Evolutionary conservation across 78 protist genomes (phyloP).

Genomic region (Dictyostelium capitatum): DNA sequence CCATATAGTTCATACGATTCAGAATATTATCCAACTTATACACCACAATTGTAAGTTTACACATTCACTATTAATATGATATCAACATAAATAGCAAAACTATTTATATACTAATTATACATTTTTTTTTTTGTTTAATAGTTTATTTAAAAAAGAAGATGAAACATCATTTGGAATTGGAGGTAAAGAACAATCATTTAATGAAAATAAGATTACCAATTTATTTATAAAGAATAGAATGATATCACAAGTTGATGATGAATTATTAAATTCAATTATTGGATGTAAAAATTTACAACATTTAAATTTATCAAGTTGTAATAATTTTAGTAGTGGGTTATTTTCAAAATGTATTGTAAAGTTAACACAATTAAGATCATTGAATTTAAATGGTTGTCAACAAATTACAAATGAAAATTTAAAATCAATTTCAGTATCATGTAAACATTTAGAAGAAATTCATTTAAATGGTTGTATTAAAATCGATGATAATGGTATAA

Average conservation of each 20-base stretch:
- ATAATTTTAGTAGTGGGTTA: background rate
- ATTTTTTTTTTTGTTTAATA: background rate
- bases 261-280: background rate
- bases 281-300: conserved; percentile 32
- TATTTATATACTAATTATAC: too few species aligned
- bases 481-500: conserved; percentile 31
- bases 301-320: conserved; percentile 48
- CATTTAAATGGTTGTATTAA: conserved; percentile 45
- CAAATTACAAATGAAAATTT: conserved; percentile 39
- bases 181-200: background rate
- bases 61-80: too few species aligned
- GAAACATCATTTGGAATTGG: conserved; percentile 51
- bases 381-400: conserved; percentile 56
- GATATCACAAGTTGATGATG: conserved; percentile 42
- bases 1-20: background rate
- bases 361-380: background rate
- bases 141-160: background rate
- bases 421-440: background rate
- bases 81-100: too few species aligned
- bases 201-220: background rate
- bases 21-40: conserved; percentile 38
- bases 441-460: conserved; percentile 44
- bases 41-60: conserved; percentile 42
- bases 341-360: background rate
- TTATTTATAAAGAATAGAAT: background rate